Evolutionary conservation across 352 stramenopile genomes (phyloP).

Genomic region (Ophiocytium majus): DNA sequence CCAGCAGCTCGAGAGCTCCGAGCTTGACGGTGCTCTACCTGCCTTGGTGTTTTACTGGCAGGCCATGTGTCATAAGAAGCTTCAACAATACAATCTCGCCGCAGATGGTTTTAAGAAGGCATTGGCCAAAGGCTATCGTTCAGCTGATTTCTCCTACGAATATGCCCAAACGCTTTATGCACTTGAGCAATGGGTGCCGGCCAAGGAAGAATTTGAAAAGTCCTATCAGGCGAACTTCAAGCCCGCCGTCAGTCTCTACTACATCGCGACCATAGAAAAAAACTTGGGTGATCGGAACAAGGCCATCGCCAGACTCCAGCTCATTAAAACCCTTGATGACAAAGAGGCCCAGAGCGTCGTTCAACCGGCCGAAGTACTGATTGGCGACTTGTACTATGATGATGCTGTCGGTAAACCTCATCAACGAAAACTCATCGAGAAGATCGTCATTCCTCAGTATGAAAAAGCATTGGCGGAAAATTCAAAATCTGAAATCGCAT

Average conservation of each 20-base stretch:
- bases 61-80: no score
- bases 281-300: not conserved
- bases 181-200: not conserved
- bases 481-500: not conserved
- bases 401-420: not conserved
- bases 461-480: not conserved
- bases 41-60: no score
- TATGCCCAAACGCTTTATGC: not conserved
- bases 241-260: not conserved
- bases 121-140: not conserved
- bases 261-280: not conserved
- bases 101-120: not conserved
- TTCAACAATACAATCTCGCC: no score
- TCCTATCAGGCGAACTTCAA: not conserved
- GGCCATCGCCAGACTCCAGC: not conserved
- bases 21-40: no score
- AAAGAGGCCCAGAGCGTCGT: not conserved
- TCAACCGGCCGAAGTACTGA: not conserved
- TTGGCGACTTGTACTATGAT: not conserved
- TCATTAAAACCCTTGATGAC: not conserved
- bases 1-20: no score
- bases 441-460: constrained; percentile 1
- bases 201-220: not conserved
- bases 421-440: not conserved
- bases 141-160: not conserved